phyloP scores from a whole-genome alignment of 1,284 basidiomycete genomes.

The Malassezia japonica region DNA sequence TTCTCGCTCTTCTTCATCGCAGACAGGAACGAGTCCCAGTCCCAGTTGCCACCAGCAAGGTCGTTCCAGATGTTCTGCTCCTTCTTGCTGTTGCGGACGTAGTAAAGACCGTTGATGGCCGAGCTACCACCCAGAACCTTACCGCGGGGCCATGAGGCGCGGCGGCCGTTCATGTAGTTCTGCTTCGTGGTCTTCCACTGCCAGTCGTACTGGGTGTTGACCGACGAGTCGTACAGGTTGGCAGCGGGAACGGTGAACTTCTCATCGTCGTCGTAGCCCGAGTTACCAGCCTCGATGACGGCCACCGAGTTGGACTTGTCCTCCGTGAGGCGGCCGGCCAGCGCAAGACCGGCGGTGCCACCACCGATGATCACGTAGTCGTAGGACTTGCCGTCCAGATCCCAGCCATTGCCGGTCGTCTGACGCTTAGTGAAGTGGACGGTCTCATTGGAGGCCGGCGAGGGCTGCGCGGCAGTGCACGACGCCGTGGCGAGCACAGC shows the following conservation, averaged over 20 bases:
- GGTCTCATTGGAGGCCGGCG: background rate
- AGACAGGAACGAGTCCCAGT: slow-evolving; percentile 18
- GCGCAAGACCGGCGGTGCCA: slow-evolving; percentile 78
- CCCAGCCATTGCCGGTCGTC: slow-evolving; percentile 16
- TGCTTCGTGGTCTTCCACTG: slow-evolving; percentile 23
- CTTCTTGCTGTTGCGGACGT: slow-evolving; percentile 38
- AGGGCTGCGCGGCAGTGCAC: background rate
- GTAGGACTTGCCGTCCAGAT: slow-evolving; percentile 20
- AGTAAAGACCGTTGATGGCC: slow-evolving; percentile 50
- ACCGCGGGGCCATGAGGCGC: slow-evolving; percentile 46
- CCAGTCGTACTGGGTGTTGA: slow-evolving; percentile 31
- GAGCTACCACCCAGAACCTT: slow-evolving; percentile 52
- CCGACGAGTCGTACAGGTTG: slow-evolving; percentile 23
- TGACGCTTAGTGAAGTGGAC: background rate
- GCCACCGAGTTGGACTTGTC: slow-evolving; percentile 56
- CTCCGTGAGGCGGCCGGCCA: slow-evolving; percentile 72
- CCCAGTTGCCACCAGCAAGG: slow-evolving; percentile 28
- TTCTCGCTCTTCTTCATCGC: slow-evolving; percentile 32
- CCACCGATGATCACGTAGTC: slow-evolving; percentile 86
- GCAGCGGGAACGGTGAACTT: slow-evolving; percentile 20
- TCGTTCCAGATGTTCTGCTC: slow-evolving; percentile 30
- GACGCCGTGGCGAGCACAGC: background rate
- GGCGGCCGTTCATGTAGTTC: slow-evolving; percentile 17
- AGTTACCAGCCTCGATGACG: slow-evolving; percentile 56
- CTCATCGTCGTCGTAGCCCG: slow-evolving; percentile 22